Conservation (phyloP, 1,139 yeast species). For the Yamadazyma atlantica region DNA sequence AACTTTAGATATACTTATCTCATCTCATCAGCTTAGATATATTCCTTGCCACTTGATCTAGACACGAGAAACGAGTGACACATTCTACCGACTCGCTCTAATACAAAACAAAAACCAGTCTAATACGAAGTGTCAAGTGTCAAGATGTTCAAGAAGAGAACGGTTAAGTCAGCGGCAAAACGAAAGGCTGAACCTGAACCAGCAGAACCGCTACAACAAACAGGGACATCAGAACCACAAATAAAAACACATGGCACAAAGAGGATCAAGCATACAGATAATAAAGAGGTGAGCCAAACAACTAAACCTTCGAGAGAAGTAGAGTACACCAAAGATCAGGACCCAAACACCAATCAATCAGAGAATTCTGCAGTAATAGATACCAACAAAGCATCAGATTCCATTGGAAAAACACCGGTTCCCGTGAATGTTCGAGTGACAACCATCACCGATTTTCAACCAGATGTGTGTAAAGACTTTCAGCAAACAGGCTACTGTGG, state of each 20-base stretch:
- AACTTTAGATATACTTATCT: too few species aligned
- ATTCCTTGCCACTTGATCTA: too few species aligned
- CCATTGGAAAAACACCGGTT: constrained; percentile 25
- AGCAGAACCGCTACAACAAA: constrained; percentile 8
- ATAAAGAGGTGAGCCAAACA: background rate
- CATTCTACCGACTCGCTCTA: too few species aligned
- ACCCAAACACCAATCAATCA: too few species aligned
- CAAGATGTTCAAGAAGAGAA: constrained; percentile 38
- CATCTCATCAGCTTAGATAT: too few species aligned
- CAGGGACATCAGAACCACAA: background rate
- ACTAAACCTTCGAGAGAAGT: constrained; percentile 4
- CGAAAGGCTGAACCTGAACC: constrained; percentile 16
- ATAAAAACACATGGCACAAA: background rate
- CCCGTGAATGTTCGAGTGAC: constrained; percentile 67
- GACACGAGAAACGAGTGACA: too few species aligned
- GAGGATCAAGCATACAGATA: background rate
- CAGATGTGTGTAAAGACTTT: constrained; percentile 93
- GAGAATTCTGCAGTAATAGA: constrained; percentile 10
- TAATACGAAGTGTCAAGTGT: too few species aligned
- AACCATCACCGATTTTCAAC: constrained; percentile 83
- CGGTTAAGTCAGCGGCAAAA: constrained; percentile 22
- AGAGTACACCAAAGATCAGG: too few species aligned
- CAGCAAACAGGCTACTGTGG: constrained; percentile 94
- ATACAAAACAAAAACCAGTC: too few species aligned
- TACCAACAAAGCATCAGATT: constrained; percentile 2